Evolutionary conservation across 805 yeast genomes (phyloP), one percentile per base, ranked within the genome.

Genomic region (Dipodascopsis uninucleata): DNA sequence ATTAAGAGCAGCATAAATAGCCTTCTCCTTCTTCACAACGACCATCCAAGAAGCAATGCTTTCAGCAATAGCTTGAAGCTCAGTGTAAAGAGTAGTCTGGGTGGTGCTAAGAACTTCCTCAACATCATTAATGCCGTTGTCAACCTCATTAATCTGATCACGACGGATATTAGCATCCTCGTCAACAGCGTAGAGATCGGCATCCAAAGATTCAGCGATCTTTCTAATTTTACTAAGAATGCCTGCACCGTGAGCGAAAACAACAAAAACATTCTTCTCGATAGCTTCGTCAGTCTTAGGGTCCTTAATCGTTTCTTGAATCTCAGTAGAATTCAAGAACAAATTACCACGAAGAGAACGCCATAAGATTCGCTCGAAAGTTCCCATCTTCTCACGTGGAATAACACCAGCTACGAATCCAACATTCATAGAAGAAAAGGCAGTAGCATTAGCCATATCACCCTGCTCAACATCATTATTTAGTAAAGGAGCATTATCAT

Each of bases 301-400:
- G 58, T 86, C 94, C 59, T 75, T 76, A 40, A 87, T 67, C 17
- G 79, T 76, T 57, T 82, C 85, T 5, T 76, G 75, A 47, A 90
- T 78, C 55, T 85, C 93, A 37, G 76, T 75, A 52, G 83, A 76
- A 55, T 81, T 81, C 63, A 89, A 77, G 59, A 76, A 86, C 54
- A 94, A 71, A 63, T 93, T 93, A 60, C 98, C 98, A 64, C 98
- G 79, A 52, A 90, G 74, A 16, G 87, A 79, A 67, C 99, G 77
- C 95, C 96, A 93, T 37, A 88, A 68, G 45, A 93, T 86, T 58
- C 80, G 84, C 61, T 88, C 88, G 52, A 93, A 70, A 1, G 82
- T 71, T 12, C 74, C 77, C 22, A 87, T 72, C 59, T 83, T 84
- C 8, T 71, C 77, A 58, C 93, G 75, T 34, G 79, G 74, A 36